Evolutionary conservation across 306 rosid species (phyloP), one percentile per base, ranked within the genome.

Genomic region (Medicago arabica): DNA sequence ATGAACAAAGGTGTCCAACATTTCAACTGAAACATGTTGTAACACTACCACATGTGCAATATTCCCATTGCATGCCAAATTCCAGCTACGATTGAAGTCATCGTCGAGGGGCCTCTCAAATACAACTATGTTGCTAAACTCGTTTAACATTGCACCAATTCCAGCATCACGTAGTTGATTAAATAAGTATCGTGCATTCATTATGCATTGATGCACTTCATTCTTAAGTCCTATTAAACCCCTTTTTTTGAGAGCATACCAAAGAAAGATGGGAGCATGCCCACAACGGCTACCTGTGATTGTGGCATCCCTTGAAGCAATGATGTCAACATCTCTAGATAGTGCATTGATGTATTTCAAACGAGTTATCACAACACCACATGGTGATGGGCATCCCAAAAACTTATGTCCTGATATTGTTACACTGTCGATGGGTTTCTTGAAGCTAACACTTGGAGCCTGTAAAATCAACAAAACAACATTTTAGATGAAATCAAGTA

Each of bases 21-120:
- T 39, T 55, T 72, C 54, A 18, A 14, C 14, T 16, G 76, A 55
- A 39, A 72, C 54, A 3, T 72, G 76, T 2, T 55, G 10, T 66
- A 72, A 88, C 83, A 15, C 86, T 41, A 90, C 92, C 7, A 88
- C 92, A 80, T 88, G 96, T 38, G 92, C 86, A n/a, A 88, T 83
- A 50, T 75, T 86, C 57, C 87, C 89, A 64, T 84, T 78, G 65
- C 90, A 84, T 5, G 90, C 90, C 74, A 88, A 81, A 74, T 86
- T 88, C 96, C 96, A 90, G 63, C 78, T 75, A 3, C 81, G 85
- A 18, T 84, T 70, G 17, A 90, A 90, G 70, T 77, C 86, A 23
- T 86, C 89, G 23, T 81, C 87, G 8, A 25, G 67, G 7, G 96
- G 96, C 39, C 88, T 87, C 76, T 88, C 92, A 66, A 90, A 88